Percentiles rank a stretch among this genome's conserved stretches.
Conservation (phyloP, 1,284 basidiomycete species). For the Ganoderma meredithae region DNA sequence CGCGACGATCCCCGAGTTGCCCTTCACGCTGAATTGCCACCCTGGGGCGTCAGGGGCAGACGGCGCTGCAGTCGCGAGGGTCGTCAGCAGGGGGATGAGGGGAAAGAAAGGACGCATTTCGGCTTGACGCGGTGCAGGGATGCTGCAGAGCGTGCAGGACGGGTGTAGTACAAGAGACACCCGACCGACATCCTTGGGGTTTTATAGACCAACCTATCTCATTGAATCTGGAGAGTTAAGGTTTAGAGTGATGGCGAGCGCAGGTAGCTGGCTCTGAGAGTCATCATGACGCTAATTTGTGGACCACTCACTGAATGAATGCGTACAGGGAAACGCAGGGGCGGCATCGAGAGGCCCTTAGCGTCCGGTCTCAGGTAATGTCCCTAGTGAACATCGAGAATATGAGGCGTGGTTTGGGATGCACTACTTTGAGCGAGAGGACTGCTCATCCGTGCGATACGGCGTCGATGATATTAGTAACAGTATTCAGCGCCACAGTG, state of each 20-base stretch:
- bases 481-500: neutral
- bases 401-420: neutral
- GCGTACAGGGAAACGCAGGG: neutral
- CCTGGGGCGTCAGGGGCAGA: slow-evolving; percentile 22
- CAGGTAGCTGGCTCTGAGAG: neutral
- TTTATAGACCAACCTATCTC: neutral
- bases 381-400: neutral
- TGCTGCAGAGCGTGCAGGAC: neutral
- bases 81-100: slow-evolving; percentile 6
- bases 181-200: no score
- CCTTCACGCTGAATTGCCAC: slow-evolving; percentile 35
- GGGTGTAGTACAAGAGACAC: neutral
- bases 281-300: neutral
- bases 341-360: no score
- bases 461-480: neutral
- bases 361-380: neutral
- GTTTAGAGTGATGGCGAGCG: no score
- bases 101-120: neutral
- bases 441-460: neutral
- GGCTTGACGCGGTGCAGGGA: neutral
- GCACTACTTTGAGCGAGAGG: neutral
- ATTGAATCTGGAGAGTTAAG: neutral
- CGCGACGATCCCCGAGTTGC: slow-evolving; percentile 51
- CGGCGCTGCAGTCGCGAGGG: neutral
- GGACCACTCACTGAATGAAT: neutral